phyloP scores from a whole-genome alignment of 2,329 filamentous ascomycete genomes.

The Dothideomycetes sp. region DNA sequence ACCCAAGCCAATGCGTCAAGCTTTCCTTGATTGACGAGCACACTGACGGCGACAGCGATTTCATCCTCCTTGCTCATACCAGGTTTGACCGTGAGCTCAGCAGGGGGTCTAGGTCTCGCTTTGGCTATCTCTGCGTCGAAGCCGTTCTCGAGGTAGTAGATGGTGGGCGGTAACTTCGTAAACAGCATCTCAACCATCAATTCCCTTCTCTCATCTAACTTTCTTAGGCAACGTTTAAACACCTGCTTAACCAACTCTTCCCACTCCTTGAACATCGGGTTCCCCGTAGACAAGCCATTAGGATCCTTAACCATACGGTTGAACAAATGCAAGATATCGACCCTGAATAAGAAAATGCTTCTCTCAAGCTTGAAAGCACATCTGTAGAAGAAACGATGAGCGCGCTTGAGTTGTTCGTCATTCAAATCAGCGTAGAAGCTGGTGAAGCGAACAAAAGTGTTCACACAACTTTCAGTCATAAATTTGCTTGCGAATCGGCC shows the following conservation, averaged over 20 bases:
- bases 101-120: slow-evolving; percentile 59
- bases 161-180: slow-evolving; percentile 75
- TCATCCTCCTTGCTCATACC: slow-evolving; percentile 56
- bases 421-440: slow-evolving; percentile 73
- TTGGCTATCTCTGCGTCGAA: slow-evolving; percentile 68
- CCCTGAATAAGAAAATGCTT: slow-evolving; percentile 75
- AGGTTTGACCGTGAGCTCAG: slow-evolving; percentile 74
- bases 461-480: slow-evolving; percentile 71
- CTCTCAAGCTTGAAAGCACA: slow-evolving; percentile 92
- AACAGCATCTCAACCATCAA: slow-evolving; percentile 82
- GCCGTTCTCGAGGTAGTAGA: slow-evolving; percentile 84
- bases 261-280: slow-evolving; percentile 70
- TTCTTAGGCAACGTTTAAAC: slow-evolving; percentile 70
- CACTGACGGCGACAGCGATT: slow-evolving; percentile 69
- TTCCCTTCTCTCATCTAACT: slow-evolving; percentile 75
- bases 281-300: slow-evolving; percentile 58
- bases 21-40: slow-evolving; percentile 71
- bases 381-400: slow-evolving; percentile 88
- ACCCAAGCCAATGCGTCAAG: slow-evolving; percentile 72
- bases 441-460: slow-evolving; percentile 77
- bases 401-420: slow-evolving; percentile 73
- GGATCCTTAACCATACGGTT: slow-evolving; percentile 89
- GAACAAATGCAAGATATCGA: slow-evolving; percentile 83
- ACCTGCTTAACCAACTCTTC: slow-evolving; percentile 80
- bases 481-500: slow-evolving; percentile 73